Conservation (phyloP, 805 yeast species). For the Pichia ethanolica region DNA sequence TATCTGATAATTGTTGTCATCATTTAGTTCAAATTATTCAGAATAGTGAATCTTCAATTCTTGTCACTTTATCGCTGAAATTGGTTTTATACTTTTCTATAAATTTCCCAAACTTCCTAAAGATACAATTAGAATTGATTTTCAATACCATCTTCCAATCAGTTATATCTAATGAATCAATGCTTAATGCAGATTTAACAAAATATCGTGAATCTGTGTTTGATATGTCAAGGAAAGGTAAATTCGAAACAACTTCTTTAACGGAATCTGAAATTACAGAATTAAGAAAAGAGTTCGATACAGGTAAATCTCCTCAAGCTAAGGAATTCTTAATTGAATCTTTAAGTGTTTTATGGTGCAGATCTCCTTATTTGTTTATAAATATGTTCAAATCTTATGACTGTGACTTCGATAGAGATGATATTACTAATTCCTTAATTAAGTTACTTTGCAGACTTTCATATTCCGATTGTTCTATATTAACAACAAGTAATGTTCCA, state of each 20-base stretch:
- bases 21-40: constrained; percentile 76
- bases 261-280: constrained; percentile 24
- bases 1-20: constrained; percentile 79
- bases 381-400: constrained; percentile 77
- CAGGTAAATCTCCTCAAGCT: constrained; percentile 37
- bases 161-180: constrained; percentile 21
- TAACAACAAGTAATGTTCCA: constrained; percentile 81
- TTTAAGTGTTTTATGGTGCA: constrained; percentile 70
- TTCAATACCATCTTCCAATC: constrained; percentile 53
- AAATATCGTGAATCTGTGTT: constrained; percentile 24
- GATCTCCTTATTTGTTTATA: constrained; percentile 72
- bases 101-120: constrained; percentile 56
- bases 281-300: constrained; percentile 33
- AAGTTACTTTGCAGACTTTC: constrained; percentile 71
- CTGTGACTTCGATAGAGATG: constrained; percentile 82
- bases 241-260: constrained; percentile 19
- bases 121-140: constrained; percentile 74
- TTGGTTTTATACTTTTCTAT: constrained; percentile 66
- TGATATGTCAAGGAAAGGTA: constrained; percentile 22
- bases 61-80: constrained; percentile 70
- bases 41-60: constrained; percentile 59
- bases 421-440: constrained; percentile 59
- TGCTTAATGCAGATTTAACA: constrained; percentile 22
- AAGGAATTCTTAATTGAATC: constrained; percentile 84
- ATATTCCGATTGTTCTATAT: constrained; percentile 74